Evolutionary conservation across 441 rosid genomes (phyloP), one percentile per base, ranked within the genome.

Genomic region (Mallotus repandus): DNA sequence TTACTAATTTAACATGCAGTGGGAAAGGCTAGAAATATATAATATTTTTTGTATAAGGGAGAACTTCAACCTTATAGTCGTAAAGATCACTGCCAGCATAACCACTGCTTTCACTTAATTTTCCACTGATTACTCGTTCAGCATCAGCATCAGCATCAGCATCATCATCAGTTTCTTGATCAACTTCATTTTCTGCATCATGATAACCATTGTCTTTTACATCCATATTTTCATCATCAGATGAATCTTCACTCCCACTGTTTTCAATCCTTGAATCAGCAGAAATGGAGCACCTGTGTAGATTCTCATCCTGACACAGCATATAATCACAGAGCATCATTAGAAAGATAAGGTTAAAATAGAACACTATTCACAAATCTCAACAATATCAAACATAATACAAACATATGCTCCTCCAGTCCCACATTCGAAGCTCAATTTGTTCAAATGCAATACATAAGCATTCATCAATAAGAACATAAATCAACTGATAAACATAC

Each of bases 31-130:
- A n/a, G 54, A 61, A 56, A 32, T 16, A 45, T 19, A 56, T 46
- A 29, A 66, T 25, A 13, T 43, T 38, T 13, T 21, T 19, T n/a
- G 35, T 19, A 35, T 35, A 74, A 56, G 73, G 69, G 69, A 78
- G 79, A 76, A 91, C 96, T 95, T 93, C 89, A 76, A 96, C 99
- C 99, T 93, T 96, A 78, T 90, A 89, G 76, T 93, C 97, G 76
- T 93, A 96, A 66, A 91, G 92, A 88, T 96, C 99, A 64, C 89
- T 86, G 84, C 89, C 92, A 70, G 91, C 93, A 79, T 80, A 90
- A 66, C 91, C 90, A 63, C 99, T 96, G 82, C 97, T 93, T 86
- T 91, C 99, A 79, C 97, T 96, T 86, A 91, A 82, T 80, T 93
- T 96, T 76, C 97, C 98, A 79, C 97, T 93, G 59, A 82, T 83